phyloP scores from a whole-genome alignment of 495 filamentous ascomycete species.

The Penicillium arizonense region DNA sequence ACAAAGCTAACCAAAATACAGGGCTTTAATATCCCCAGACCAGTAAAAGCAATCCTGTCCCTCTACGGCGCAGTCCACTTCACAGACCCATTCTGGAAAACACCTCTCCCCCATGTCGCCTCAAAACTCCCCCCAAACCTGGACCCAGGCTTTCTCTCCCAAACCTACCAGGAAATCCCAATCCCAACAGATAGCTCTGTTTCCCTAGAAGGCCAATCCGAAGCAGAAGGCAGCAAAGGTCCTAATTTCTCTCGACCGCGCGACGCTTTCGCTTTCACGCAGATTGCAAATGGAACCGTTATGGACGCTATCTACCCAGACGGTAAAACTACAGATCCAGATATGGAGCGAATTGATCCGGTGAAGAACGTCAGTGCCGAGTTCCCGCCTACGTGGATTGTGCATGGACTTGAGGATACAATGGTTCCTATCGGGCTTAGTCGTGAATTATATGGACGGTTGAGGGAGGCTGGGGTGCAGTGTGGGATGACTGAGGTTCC shows the following conservation, averaged over 20 bases:
- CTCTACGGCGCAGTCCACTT: constrained; percentile 39
- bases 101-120: constrained; percentile 65
- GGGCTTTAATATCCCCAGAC: constrained; percentile 28
- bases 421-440: constrained; percentile 32
- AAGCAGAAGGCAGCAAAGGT: constrained; percentile 16
- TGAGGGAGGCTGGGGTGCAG: constrained; percentile 20
- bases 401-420: constrained; percentile 27
- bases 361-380: constrained; percentile 11
- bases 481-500: constrained; percentile 36
- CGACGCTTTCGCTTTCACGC: constrained; percentile 37
- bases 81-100: constrained; percentile 47
- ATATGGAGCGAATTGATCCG: constrained; percentile 26
- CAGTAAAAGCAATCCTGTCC: constrained; percentile 29
- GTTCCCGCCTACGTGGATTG: constrained; percentile 35
- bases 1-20: constrained; percentile 7
- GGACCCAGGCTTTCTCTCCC: constrained; percentile 14
- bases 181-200: constrained; percentile 30
- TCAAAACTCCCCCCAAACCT: constrained; percentile 23
- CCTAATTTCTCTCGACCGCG: constrained; percentile 30
- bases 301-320: constrained; percentile 24
- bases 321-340: constrained; percentile 2
- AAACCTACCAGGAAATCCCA: constrained; percentile 27
- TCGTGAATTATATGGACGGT: constrained; percentile 13
- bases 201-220: constrained; percentile 32
- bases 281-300: constrained; percentile 32